phyloP scores from a whole-genome alignment of 2,329 filamentous ascomycete species.

The Aphanocladium album region DNA sequence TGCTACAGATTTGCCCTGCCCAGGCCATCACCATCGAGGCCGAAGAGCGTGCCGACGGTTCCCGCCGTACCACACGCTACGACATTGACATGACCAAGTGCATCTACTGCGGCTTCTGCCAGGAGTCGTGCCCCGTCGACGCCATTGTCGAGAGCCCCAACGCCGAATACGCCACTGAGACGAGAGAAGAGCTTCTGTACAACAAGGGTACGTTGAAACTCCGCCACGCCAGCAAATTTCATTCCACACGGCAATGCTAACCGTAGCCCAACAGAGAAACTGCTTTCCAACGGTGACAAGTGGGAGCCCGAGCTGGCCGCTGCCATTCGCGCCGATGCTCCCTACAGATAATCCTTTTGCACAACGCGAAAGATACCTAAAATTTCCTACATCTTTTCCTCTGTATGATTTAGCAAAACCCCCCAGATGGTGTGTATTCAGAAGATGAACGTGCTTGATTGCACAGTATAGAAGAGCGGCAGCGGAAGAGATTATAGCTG shows the following conservation, averaged over 20 bases:
- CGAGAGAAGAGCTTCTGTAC: conserved; percentile 89
- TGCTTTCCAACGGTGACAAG: conserved; percentile 84
- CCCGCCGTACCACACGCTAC: conserved; percentile 91
- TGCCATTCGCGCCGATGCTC: conserved; percentile 84
- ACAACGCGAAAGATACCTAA: neutral
- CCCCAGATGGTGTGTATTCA: conserved; percentile 4
- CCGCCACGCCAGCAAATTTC: neutral
- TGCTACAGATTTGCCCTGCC: conserved; percentile 74
- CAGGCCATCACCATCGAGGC: conserved; percentile 99
- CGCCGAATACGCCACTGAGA: conserved; percentile 59
- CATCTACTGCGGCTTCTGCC: conserved; percentile 99
- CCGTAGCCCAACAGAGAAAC: conserved; percentile 57
- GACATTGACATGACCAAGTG: conserved; percentile 99
- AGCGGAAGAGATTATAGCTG: conserved; percentile 15
- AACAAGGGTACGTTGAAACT: conserved; percentile 64
- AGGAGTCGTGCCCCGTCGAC: conserved; percentile 97
- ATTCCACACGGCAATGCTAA: conserved; percentile 18
- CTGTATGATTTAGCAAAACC: conserved; percentile 13
- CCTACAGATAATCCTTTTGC: conserved; percentile 62
- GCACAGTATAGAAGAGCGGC: conserved; percentile 11
- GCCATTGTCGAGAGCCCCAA: conserved; percentile 68
- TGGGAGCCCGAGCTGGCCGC: conserved; percentile 98
- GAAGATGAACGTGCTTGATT: neutral
- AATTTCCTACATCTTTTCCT: conserved; percentile 1
- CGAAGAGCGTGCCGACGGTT: conserved; percentile 94